phyloP scores from a whole-genome alignment of 805 yeast species.

The Nakazawaea wyomingensis region DNA sequence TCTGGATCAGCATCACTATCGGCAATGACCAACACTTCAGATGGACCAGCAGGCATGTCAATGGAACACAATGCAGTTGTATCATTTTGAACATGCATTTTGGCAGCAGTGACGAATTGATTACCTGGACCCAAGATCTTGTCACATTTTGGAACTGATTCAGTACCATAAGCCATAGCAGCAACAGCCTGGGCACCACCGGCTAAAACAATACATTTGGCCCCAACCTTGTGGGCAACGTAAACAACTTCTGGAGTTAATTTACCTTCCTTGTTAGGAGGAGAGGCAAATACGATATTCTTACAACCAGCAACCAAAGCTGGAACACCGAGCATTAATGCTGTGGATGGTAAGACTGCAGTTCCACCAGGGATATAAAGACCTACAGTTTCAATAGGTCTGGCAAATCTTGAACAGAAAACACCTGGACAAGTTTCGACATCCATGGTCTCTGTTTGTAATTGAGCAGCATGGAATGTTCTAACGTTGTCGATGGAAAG shows the following conservation, averaged over 20 bases:
- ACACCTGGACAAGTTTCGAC: slow-evolving; percentile 97
- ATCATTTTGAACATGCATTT: slow-evolving; percentile 95
- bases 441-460: slow-evolving; percentile 61
- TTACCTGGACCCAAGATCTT: slow-evolving; percentile 98
- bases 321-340: slow-evolving; percentile 97
- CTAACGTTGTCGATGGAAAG: slow-evolving; percentile 83
- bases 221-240: slow-evolving; percentile 95
- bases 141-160: slow-evolving; percentile 86
- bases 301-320: slow-evolving; percentile 97
- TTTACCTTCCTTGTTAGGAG: slow-evolving; percentile 90
- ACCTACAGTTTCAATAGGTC: slow-evolving; percentile 93
- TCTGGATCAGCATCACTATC: slow-evolving; percentile 87
- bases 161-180: slow-evolving; percentile 98
- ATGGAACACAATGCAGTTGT: slow-evolving; percentile 92
- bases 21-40: slow-evolving; percentile 94
- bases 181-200: slow-evolving; percentile 99
- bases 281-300: slow-evolving; percentile 89
- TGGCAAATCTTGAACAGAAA: slow-evolving; percentile 86
- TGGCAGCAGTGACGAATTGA: slow-evolving; percentile 98
- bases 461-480: slow-evolving; percentile 91
- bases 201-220: slow-evolving; percentile 82
- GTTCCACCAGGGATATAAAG: slow-evolving; percentile 98
- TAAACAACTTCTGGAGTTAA: slow-evolving; percentile 96
- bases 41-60: slow-evolving; percentile 99
- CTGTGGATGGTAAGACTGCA: slow-evolving; percentile 96